Percentiles rank a stretch among this genome's conserved stretches.
phyloP scores from a whole-genome alignment of 2,329 filamentous ascomycete species.

The Metarhizium brunneum region DNA sequence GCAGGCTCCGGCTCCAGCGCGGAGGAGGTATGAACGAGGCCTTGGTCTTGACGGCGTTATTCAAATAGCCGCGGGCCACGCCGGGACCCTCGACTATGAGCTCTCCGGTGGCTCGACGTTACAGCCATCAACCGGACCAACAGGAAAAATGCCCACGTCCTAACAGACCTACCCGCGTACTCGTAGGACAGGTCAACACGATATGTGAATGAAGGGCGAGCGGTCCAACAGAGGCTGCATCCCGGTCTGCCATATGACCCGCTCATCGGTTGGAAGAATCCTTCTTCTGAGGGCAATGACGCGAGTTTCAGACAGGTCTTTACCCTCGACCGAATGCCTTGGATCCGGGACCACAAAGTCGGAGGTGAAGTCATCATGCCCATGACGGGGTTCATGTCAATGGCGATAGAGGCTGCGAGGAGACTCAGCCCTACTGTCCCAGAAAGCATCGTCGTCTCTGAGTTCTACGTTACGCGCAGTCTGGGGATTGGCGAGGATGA shows the following conservation, averaged over 20 bases:
- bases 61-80: too few species aligned
- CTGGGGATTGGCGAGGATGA: conserved; percentile 19
- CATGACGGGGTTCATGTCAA: conserved; percentile 25
- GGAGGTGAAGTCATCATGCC: conserved; percentile 24
- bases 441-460: conserved; percentile 6
- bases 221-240: conserved; percentile 15
- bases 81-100: too few species aligned
- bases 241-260: conserved; percentile 19
- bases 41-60: too few species aligned
- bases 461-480: conserved; percentile 12
- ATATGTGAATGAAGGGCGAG: conserved; percentile 2
- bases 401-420: conserved; percentile 21
- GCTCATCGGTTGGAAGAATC: conserved; percentile 15
- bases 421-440: neutral
- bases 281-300: conserved; percentile 14
- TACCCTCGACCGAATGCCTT: conserved; percentile 19
- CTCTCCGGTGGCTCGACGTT: conserved; percentile 20
- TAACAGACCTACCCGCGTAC: conserved; percentile 17
- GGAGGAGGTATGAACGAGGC: too few species aligned
- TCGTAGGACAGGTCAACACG: conserved; percentile 17
- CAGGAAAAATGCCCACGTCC: conserved; percentile 2
- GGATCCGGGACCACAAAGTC: conserved; percentile 25
- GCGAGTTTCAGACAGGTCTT: conserved; percentile 25
- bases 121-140: conserved; percentile 27
- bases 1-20: too few species aligned